Conservation (phyloP, 768 basidiomycete genomes). For the Amanita inopinata region DNA sequence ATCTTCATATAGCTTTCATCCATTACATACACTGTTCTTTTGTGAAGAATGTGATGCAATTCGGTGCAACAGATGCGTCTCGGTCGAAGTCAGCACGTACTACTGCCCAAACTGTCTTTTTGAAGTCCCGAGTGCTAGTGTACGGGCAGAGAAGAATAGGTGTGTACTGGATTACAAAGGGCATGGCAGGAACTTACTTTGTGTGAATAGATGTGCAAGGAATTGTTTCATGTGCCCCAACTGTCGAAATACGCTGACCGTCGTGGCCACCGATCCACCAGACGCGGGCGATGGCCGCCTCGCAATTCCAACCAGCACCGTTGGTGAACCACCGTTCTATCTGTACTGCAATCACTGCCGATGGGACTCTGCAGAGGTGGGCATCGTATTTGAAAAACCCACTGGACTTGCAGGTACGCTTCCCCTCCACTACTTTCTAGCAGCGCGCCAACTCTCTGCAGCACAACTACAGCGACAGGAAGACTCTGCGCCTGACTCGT, state of each 20-base stretch:
- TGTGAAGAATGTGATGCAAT: constrained; percentile 98
- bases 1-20: constrained; percentile 74
- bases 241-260: constrained; percentile 82
- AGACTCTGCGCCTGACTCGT: constrained; percentile 72
- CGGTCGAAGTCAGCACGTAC: constrained; percentile 91
- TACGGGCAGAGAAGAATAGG: constrained; percentile 98
- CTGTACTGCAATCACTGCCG: constrained; percentile 87
- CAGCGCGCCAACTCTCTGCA: no score
- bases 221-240: constrained; percentile 97
- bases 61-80: constrained; percentile 86
- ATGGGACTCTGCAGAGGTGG: constrained; percentile 91
- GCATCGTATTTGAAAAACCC: constrained; percentile 92
- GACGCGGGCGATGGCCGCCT: constrained; percentile 49
- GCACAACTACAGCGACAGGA: constrained; percentile 88
- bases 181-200: constrained; percentile 3
- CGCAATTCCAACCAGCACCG: constrained; percentile 40
- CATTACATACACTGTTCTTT: constrained; percentile 82
- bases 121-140: constrained; percentile 96
- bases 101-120: constrained; percentile 98
- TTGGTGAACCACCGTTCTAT: constrained; percentile 85
- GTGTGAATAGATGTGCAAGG: constrained; percentile 74
- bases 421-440: no score
- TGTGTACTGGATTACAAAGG: constrained; percentile 19
- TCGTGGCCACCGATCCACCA: constrained; percentile 83
- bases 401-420: constrained; percentile 84